Evolutionary conservation across 202 grass and related monocot genomes (phyloP).

Genomic region (Elaeis oleifera): DNA sequence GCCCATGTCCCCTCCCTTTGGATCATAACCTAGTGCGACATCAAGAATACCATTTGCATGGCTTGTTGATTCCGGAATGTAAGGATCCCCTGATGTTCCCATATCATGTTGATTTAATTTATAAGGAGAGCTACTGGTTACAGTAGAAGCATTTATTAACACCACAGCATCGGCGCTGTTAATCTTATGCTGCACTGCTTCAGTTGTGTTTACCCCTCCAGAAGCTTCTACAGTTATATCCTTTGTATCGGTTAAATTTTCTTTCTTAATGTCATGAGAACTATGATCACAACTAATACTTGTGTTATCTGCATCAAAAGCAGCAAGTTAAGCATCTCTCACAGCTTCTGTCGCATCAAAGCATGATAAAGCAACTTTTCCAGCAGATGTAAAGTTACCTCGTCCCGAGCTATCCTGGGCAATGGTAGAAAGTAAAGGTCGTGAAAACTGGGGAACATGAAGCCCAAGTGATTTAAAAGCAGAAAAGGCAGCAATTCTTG

Average conservation of each 20-base stretch:
- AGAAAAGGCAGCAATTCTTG: constrained; percentile 76
- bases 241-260: constrained; percentile 16
- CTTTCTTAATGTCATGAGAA: constrained; percentile 29
- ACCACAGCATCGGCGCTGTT: constrained; percentile 3
- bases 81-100: too few species aligned
- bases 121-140: too few species aligned
- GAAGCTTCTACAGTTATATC: constrained; percentile 6
- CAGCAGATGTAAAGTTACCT: constrained; percentile 25
- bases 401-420: constrained; percentile 30
- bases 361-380: constrained; percentile 16
- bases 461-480: constrained; percentile 92
- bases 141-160: neutral
- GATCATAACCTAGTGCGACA: neutral
- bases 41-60: too few species aligned
- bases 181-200: constrained; percentile 18
- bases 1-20: constrained; percentile 1
- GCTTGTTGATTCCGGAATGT: too few species aligned
- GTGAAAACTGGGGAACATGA: constrained; percentile 71
- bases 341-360: constrained; percentile 8
- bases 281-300: constrained; percentile 9
- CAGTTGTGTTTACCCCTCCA: constrained; percentile 21
- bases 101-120: too few species aligned
- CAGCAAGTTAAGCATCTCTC: constrained; percentile 34
- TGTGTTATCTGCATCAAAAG: neutral
- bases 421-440: constrained; percentile 36